phyloP scores from a whole-genome alignment of 2,329 filamentous ascomycete species.

The Leptographium procerum region DNA sequence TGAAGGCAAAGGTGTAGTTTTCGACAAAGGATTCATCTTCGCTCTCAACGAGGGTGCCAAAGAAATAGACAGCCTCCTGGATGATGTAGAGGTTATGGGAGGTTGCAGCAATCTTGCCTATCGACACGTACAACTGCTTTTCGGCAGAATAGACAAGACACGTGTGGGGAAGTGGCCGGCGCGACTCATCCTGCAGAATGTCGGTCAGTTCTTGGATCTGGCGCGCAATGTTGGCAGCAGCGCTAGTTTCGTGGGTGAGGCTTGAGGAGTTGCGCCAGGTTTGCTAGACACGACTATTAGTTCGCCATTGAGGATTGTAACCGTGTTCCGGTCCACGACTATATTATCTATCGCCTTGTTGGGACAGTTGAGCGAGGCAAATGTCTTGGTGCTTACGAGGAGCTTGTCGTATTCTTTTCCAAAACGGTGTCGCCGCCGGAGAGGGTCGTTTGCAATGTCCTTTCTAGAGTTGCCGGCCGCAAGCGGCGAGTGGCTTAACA shows the following conservation, averaged over 20 bases:
- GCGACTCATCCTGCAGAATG: slow-evolving; percentile 80
- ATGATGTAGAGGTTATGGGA: slow-evolving; percentile 81
- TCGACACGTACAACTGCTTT: slow-evolving; percentile 79
- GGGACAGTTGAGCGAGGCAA: not conserved
- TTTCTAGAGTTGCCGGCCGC: slow-evolving; percentile 43
- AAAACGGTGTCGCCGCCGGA: slow-evolving; percentile 53
- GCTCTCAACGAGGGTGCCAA: slow-evolving; percentile 86
- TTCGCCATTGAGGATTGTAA: not conserved
- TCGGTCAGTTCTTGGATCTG: slow-evolving; percentile 53
- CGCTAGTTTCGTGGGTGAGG: slow-evolving; percentile 46
- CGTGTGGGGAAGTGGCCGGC: slow-evolving; percentile 77
- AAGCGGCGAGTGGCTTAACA: slow-evolving; percentile 51
- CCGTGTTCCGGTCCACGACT: not conserved
- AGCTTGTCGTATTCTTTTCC: slow-evolving; percentile 55
- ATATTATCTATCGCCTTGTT: not conserved
- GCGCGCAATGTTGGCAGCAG: slow-evolving; percentile 50
- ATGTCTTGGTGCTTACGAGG: slow-evolving; percentile 32
- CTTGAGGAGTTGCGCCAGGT: slow-evolving; percentile 52
- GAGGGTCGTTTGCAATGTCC: slow-evolving; percentile 50
- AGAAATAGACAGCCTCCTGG: slow-evolving; percentile 72
- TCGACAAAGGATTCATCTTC: slow-evolving; percentile 93
- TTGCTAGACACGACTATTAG: slow-evolving; percentile 24
- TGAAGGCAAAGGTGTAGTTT: slow-evolving; percentile 72
- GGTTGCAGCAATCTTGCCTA: slow-evolving; percentile 78
- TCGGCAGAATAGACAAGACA: slow-evolving; percentile 80